A percentile compares a stretch with the other conserved stretches of the same genome.
phyloP scores from a whole-genome alignment of 495 filamentous ascomycete genomes.

The Parathielavia hyrcaniae region DNA sequence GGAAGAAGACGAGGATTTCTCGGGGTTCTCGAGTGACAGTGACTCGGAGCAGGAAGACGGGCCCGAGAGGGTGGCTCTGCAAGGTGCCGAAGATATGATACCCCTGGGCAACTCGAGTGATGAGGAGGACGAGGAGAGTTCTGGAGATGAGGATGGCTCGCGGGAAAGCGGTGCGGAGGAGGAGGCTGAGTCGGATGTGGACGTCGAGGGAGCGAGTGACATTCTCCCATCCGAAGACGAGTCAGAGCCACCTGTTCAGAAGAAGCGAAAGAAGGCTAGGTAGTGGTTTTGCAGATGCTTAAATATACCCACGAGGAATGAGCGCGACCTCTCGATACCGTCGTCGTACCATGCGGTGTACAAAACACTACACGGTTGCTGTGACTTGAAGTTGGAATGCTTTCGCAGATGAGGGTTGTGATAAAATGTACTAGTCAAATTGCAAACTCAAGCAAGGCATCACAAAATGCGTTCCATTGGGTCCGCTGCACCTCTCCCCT shows the following conservation, averaged over 20 bases:
- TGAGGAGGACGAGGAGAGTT: slow-evolving; percentile 41
- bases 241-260: slow-evolving; percentile 21
- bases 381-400: too few species aligned
- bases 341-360: not conserved
- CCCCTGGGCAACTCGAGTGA: slow-evolving; percentile 48
- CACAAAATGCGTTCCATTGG: too few species aligned
- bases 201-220: slow-evolving; percentile 26
- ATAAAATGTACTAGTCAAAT: too few species aligned
- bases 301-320: slow-evolving; percentile 1
- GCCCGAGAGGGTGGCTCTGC: slow-evolving; percentile 30
- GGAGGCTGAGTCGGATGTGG: slow-evolving; percentile 27
- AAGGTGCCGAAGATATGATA: slow-evolving; percentile 46
- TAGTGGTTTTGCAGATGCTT: not conserved
- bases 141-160: slow-evolving; percentile 27
- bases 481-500: too few species aligned
- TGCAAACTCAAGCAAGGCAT: too few species aligned
- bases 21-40: slow-evolving; percentile 50
- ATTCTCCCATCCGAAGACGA: slow-evolving; percentile 24
- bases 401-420: too few species aligned
- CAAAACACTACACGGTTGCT: too few species aligned
- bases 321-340: not conserved
- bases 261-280: slow-evolving; percentile 26
- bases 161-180: slow-evolving; percentile 33
- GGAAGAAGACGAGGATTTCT: slow-evolving; percentile 35
- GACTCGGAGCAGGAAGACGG: slow-evolving; percentile 38